A percentile compares a stretch with the other conserved stretches of the same genome.
Evolutionary conservation across 306 rosid genomes (phyloP).

Genomic region (Acacia confusa): DNA sequence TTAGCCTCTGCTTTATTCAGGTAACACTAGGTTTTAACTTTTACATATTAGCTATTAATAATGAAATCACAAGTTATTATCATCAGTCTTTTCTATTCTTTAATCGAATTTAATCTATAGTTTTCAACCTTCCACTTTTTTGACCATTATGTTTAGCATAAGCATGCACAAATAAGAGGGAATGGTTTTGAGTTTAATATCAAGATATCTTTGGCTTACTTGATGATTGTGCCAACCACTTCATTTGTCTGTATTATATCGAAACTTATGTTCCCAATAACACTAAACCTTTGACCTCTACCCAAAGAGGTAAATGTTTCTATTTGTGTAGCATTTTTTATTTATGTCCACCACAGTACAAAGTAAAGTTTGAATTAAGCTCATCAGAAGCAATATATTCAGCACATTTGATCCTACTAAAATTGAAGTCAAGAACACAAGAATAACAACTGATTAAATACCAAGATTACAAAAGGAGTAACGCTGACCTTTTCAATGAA

Average conservation of each 20-base stretch:
- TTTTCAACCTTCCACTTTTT: conserved; percentile 21
- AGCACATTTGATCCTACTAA: conserved; percentile 2
- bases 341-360: neutral
- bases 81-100: neutral
- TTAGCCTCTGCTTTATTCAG: conserved; percentile 17
- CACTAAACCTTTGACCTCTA: neutral
- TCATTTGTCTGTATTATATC: neutral
- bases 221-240: conserved; percentile 11
- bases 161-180: neutral
- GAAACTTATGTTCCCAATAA: neutral
- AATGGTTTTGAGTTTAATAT: neutral
- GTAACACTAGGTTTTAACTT: conserved; percentile 14
- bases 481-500: conserved; percentile 88
- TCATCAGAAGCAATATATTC: conserved; percentile 21
- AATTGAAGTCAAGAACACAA: neutral
- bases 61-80: conserved; percentile 5
- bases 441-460: neutral
- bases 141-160: neutral
- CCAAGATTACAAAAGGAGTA: neutral
- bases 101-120: conserved; percentile 11
- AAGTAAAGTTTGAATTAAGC: neutral
- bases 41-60: neutral
- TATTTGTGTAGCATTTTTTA: neutral
- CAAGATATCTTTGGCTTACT: neutral
- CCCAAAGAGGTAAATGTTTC: neutral